These are phyloP conservation scores for Plasmodium relictum DNA, from an alignment of 169 alveolate species.

Conservation along the genomic window DNA sequence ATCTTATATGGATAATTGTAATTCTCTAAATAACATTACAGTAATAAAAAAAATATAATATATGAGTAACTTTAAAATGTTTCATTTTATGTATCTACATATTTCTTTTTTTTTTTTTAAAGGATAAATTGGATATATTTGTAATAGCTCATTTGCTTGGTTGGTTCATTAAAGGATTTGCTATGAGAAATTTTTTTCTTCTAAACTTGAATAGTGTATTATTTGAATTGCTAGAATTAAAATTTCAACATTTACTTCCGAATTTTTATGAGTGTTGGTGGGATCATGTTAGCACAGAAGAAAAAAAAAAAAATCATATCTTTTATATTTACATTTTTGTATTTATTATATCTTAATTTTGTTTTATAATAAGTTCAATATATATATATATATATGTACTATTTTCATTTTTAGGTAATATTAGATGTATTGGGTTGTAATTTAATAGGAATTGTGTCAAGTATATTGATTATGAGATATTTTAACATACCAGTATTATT, in stretches of 20 bases:
- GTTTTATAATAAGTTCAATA: constrained; percentile 10
- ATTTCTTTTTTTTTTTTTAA: constrained; percentile 13
- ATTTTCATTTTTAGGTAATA: constrained; percentile 8
- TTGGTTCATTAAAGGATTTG: constrained; percentile 29
- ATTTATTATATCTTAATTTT: neutral
- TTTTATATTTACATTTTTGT: neutral
- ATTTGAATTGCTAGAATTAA: constrained; percentile 57
- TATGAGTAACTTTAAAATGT: neutral
- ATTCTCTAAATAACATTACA: constrained; percentile 3
- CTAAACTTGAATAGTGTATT: constrained; percentile 30
- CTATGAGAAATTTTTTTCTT: constrained; percentile 33
- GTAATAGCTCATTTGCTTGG: constrained; percentile 47
- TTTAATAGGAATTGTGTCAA: constrained; percentile 23
- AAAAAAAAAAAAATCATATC: constrained; percentile 1
- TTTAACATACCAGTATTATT: constrained; percentile 21
- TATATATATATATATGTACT: neutral
- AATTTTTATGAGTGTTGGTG: constrained; percentile 77
- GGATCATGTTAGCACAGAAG: constrained; percentile 58
- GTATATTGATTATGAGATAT: constrained; percentile 28
- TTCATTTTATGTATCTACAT: neutral
- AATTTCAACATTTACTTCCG: constrained; percentile 56
- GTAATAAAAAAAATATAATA: constrained; percentile 17
- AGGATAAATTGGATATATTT: constrained; percentile 67
- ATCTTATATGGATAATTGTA: constrained; percentile 54
- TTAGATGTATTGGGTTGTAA: constrained; percentile 48